Conservation (phyloP, 768 basidiomycete species). For the Amanita molliuscula region DNA sequence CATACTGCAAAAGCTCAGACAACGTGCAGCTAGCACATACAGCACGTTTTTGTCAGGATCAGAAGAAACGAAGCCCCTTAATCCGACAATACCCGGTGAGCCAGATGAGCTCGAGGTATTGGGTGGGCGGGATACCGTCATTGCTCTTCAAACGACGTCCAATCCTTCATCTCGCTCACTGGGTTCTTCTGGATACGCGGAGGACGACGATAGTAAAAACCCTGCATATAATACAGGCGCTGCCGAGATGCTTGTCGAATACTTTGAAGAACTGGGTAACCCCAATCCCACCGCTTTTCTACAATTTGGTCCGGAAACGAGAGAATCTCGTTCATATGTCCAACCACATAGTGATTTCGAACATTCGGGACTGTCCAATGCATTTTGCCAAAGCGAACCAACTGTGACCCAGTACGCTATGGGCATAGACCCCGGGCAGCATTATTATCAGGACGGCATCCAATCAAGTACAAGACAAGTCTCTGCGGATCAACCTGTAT, state of each 20-base stretch:
- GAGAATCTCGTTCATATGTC: background rate
- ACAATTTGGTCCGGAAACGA: background rate
- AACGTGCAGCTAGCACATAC: conserved; percentile 24
- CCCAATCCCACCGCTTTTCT: conserved; percentile 5
- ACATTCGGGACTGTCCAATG: background rate
- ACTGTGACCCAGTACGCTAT: background rate
- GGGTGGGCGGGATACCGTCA: conserved; percentile 25
- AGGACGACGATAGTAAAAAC: conserved; percentile 12
- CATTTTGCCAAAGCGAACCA: background rate
- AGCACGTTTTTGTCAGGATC: conserved; percentile 17
- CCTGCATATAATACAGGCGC: conserved; percentile 14
- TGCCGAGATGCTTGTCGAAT: conserved; percentile 16
- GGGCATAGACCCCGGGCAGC: background rate
- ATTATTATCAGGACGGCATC: background rate
- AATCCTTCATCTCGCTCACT: conserved; percentile 17
- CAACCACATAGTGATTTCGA: background rate
- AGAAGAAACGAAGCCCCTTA: background rate
- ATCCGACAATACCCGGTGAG: conserved; percentile 9
- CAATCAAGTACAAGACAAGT: background rate
- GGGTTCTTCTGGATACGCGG: conserved; percentile 11
- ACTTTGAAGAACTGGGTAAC: conserved; percentile 15
- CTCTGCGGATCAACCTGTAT: background rate
- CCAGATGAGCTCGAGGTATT: conserved; percentile 28
- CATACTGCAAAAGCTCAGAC: conserved; percentile 25
- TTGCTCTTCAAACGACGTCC: conserved; percentile 19